These are phyloP conservation scores for Paramecium tetraurelia DNA, from an alignment of 73 alveolate genomes.

Conservation along the genomic window DNA sequence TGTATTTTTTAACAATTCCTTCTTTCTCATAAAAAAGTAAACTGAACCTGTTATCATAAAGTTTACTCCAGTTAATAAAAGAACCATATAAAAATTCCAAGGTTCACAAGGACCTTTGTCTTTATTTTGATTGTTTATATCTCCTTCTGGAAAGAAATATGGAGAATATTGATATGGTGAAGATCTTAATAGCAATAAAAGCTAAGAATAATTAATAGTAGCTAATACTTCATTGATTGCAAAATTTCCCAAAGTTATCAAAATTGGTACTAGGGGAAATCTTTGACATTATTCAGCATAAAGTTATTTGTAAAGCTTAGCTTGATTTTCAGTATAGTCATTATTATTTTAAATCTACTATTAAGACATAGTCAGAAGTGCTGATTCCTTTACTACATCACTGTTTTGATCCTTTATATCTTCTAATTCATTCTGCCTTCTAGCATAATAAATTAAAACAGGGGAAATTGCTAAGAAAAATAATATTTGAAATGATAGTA, in stretches of 20 bases:
- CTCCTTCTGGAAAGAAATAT: neutral
- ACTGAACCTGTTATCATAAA: neutral
- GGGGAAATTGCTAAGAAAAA: neutral
- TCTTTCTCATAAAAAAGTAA: neutral
- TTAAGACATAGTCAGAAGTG: neutral
- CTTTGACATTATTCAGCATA: neutral
- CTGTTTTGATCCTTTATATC: neutral
- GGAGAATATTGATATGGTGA: constrained; percentile 32
- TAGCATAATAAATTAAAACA: neutral
- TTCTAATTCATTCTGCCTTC: neutral
- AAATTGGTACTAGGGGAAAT: neutral
- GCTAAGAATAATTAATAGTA: neutral
- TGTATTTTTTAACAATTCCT: constrained; percentile 5
- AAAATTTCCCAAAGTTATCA: neutral
- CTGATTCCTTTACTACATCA: neutral
- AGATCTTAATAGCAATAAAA: neutral
- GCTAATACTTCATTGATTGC: neutral
- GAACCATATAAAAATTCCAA: constrained; percentile 6
- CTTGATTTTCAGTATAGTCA: neutral
- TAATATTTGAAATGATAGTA: neutral
- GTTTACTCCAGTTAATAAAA: neutral
- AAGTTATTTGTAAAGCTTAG: neutral
- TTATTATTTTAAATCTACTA: neutral
- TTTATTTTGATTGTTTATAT: neutral
- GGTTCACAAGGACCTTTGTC: constrained; percentile 8